These are phyloP conservation scores for Hypoxylon sp. DNA, from an alignment of 2,329 filamentous ascomycete genomes.

Conservation along the genomic window DNA sequence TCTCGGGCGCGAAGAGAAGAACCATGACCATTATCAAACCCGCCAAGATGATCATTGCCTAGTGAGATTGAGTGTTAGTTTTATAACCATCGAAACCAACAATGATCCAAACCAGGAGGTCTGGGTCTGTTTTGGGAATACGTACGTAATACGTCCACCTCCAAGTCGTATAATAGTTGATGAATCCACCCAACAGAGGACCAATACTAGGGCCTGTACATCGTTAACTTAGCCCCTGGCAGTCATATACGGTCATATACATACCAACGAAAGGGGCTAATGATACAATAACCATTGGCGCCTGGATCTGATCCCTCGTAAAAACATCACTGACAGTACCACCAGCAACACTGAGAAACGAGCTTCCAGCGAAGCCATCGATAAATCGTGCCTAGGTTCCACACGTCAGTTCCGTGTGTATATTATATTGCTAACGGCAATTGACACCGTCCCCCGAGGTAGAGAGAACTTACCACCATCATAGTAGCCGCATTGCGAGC, in stretches of 20 bases:
- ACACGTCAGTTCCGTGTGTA: constrained; percentile 6
- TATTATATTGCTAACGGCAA: neutral
- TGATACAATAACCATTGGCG: constrained; percentile 85
- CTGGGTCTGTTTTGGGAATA: constrained; percentile 1
- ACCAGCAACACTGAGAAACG: constrained; percentile 78
- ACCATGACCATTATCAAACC: constrained; percentile 71
- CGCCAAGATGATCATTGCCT: constrained; percentile 80
- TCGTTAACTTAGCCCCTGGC: constrained; percentile 1
- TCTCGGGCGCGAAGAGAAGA: constrained; percentile 81
- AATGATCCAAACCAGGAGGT: too few relatives aligned
- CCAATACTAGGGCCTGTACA: constrained; percentile 62
- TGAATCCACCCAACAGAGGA: constrained; percentile 77
- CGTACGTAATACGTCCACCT: constrained; percentile 80
- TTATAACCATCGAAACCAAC: neutral
- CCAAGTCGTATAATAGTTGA: constrained; percentile 79
- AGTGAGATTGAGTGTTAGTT: constrained; percentile 20
- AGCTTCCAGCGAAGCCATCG: constrained; percentile 73
- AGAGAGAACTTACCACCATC: constrained; percentile 60
- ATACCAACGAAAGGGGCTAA: constrained; percentile 66
- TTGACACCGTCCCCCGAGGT: neutral
- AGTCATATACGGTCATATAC: neutral
- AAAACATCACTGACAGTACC: constrained; percentile 88
- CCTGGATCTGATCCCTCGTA: constrained; percentile 70
- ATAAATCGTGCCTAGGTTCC: constrained; percentile 70
- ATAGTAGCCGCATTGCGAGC: constrained; percentile 84